Conservation (phyloP, 2,329 filamentous ascomycete species). For the Lizonia empirigonia region DNA sequence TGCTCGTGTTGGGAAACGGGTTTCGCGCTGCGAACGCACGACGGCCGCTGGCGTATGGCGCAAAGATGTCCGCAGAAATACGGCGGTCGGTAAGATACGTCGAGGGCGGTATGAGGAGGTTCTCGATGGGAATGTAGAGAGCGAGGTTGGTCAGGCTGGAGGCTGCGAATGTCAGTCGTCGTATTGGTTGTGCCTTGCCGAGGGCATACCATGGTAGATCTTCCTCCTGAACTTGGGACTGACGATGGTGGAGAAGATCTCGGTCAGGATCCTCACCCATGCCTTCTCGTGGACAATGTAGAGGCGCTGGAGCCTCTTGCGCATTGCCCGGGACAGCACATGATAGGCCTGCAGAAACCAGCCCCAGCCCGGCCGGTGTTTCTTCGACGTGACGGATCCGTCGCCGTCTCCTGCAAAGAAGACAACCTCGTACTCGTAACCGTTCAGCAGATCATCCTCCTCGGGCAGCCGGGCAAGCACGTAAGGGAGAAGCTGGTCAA, state of each 20-base stretch:
- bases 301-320: constrained; percentile 61
- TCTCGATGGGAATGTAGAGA: constrained; percentile 58
- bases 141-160: constrained; percentile 57
- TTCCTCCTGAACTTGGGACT: constrained; percentile 64
- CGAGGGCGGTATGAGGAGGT: constrained; percentile 59
- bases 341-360: constrained; percentile 65
- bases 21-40: constrained; percentile 55
- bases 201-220: constrained; percentile 58
- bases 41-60: constrained; percentile 53
- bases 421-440: constrained; percentile 61
- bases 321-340: constrained; percentile 59
- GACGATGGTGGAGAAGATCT: constrained; percentile 62
- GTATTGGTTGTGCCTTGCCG: not conserved
- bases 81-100: constrained; percentile 61
- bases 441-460: constrained; percentile 60
- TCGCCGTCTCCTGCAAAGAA: constrained; percentile 62
- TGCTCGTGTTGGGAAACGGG: constrained; percentile 54
- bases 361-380: constrained; percentile 57
- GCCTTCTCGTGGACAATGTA: constrained; percentile 64
- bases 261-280: constrained; percentile 62
- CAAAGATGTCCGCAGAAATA: constrained; percentile 55
- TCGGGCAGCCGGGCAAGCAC: constrained; percentile 60
- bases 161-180: constrained; percentile 44
- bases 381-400: constrained; percentile 54
- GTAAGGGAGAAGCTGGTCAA: constrained; percentile 61